These are phyloP conservation scores for Mytilinidion resinicola DNA, from an alignment of 495 filamentous ascomycete genomes.

Conservation along the genomic window DNA sequence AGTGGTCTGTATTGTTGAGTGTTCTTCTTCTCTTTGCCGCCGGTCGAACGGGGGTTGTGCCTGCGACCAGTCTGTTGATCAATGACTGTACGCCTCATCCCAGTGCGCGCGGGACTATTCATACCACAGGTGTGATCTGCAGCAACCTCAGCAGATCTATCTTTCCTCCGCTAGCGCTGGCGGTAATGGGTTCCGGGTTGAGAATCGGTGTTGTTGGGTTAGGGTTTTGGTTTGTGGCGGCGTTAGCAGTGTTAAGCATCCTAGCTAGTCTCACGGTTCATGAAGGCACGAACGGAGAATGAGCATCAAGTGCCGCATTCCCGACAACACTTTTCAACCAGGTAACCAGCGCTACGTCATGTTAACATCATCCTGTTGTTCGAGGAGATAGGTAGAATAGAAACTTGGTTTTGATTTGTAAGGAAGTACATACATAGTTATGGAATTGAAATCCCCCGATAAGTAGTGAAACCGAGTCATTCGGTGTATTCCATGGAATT, in stretches of 20 bases:
- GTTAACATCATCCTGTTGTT: no score
- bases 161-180: constrained; percentile 7
- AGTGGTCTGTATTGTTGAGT: not conserved
- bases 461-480: no score
- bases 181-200: constrained; percentile 5
- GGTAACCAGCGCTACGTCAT: no score
- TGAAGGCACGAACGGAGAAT: constrained; percentile 10
- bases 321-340: no score
- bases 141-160: constrained; percentile 11
- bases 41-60: constrained; percentile 8
- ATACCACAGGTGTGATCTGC: constrained; percentile 6
- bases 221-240: constrained; percentile 14
- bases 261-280: constrained; percentile 11
- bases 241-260: constrained; percentile 1
- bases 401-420: no score
- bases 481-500: no score
- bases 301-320: no score
- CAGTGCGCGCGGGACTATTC: constrained; percentile 9
- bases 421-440: no score
- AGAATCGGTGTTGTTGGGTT: constrained; percentile 9
- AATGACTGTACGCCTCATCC: constrained; percentile 16
- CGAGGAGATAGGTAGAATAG: no score
- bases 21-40: not conserved
- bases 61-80: constrained; percentile 10
- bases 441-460: no score